phyloP scores from a whole-genome alignment of 805 yeast species.

The Myxozyma geophila region DNA sequence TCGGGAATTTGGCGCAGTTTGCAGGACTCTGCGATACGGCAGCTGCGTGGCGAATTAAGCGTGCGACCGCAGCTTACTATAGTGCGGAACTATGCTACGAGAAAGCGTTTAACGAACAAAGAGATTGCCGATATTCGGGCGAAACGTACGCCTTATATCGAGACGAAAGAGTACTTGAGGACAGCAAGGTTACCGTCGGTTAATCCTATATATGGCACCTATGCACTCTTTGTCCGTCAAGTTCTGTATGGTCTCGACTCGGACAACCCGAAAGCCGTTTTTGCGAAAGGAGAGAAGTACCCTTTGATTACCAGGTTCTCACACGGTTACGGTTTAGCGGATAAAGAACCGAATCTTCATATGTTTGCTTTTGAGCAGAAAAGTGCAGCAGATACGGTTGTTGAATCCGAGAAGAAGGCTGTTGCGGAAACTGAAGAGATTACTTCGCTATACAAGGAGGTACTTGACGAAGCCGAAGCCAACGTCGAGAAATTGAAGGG shows the following conservation, averaged over 20 bases:
- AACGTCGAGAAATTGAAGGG: neutral
- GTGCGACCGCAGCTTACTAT: slow-evolving; percentile 4
- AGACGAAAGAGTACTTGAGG: slow-evolving; percentile 18
- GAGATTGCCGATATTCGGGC: slow-evolving; percentile 22
- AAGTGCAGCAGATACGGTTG: neutral
- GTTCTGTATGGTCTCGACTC: slow-evolving; percentile 23
- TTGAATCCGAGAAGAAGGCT: neutral
- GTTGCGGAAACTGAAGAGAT: neutral
- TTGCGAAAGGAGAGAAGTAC: slow-evolving; percentile 3
- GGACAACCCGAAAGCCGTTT: slow-evolving; percentile 7
- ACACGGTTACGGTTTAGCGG: slow-evolving; percentile 24
- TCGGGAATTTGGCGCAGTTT: slow-evolving; percentile 5
- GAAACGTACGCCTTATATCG: slow-evolving; percentile 27
- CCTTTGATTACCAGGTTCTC: slow-evolving; percentile 1
- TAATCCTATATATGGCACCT: slow-evolving; percentile 31
- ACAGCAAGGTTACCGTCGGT: slow-evolving; percentile 4
- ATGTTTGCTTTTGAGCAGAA: neutral
- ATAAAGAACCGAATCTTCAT: slow-evolving; percentile 6
- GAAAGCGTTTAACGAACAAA: slow-evolving; percentile 17
- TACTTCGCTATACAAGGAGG: neutral
- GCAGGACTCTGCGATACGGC: neutral
- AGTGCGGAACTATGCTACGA: slow-evolving; percentile 7
- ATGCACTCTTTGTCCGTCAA: slow-evolving; percentile 20
- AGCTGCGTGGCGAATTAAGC: neutral
- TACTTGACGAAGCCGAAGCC: neutral